phyloP scores from a whole-genome alignment of 1,139 yeast genomes.

The Candida neerlandica region DNA sequence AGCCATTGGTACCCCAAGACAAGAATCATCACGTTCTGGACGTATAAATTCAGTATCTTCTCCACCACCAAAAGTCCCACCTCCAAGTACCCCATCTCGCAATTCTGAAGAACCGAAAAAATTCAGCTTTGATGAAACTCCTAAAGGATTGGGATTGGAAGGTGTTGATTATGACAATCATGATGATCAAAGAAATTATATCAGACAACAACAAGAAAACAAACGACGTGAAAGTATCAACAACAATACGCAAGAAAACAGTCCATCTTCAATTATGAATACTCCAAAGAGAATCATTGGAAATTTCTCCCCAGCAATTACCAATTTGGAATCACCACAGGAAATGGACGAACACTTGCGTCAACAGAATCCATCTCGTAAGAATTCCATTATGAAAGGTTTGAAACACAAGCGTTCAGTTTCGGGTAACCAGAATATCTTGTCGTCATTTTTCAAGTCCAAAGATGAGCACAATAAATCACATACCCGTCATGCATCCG shows the following conservation, averaged over 20 bases:
- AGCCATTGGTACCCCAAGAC: constrained; percentile 16
- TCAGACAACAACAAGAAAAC: constrained; percentile 11
- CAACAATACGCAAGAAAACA: background rate
- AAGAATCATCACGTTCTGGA: constrained; percentile 3
- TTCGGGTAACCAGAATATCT: constrained; percentile 38
- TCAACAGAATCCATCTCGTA: constrained; percentile 12
- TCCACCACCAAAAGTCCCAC: constrained; percentile 40
- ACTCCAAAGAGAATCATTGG: constrained; percentile 14
- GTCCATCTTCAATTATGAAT: constrained; percentile 7
- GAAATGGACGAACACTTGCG: constrained; percentile 5
- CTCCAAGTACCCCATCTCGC: constrained; percentile 29
- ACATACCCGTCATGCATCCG: constrained; percentile 47
- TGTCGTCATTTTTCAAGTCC: constrained; percentile 34
- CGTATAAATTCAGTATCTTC: constrained; percentile 21
- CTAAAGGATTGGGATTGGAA: constrained; percentile 45
- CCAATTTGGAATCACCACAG: constrained; percentile 32
- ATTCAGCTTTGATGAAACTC: constrained; percentile 17
- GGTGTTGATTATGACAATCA: constrained; percentile 31
- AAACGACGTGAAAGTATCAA: background rate
- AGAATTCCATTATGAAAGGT: constrained; percentile 28
- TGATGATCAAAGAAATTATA: constrained; percentile 8
- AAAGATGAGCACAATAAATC: constrained; percentile 22
- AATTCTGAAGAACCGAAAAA: constrained; percentile 7
- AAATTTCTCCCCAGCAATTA: constrained; percentile 37
- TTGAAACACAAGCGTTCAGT: constrained; percentile 46